Base-by-base conservation (phyloP, 441 rosid species). In the Populus hybrid region DNA sequence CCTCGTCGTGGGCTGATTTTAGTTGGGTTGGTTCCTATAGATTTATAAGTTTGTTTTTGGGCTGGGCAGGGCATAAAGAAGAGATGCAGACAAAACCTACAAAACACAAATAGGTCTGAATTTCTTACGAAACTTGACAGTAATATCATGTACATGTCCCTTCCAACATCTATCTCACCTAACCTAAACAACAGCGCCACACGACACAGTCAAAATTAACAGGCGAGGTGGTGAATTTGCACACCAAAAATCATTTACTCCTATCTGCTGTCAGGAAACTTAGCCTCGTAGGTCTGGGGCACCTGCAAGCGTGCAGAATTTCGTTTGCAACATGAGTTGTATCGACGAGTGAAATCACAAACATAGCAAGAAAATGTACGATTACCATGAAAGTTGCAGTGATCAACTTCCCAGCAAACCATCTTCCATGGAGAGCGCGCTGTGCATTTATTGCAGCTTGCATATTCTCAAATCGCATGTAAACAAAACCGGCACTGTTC, bases 241-340 rank as follows among this genome's bases (percentile, higher is more conserved):
- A 20, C 20, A 61, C 72, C 46, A 35, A 21, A 18, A 69, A 71
- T 71, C 74, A 78, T 88, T 78, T 61, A 71, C 11, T 28, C 75
- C 80, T 84, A 84, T 75, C 80, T 84, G 84, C 93, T 83, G 67
- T 89, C 91, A 0, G 90, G 94, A 78, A 95, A 95, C 73, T 89
- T 88, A 11, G 86, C 78, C 78, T 92, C 94, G 24, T 92, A 95
- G 14, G 81, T 74, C 74, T 85, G 86, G 24, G 92, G 96, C 16
- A 79, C 84, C 97, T 93, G 90, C 36, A 46, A 11, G 24, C 5
- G 78, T 12, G 64, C 28, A 66, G 18, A 16, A 6, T 50, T 53
- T 2, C 32, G 57, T 20, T 14, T 40, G 21, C 42, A 64, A 66
- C 23, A 75, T 8, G 5, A n/a, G 20, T 23, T 21, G 11, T 0